Evolutionary conservation across 768 basidiomycete species (phyloP), one percentile per base, ranked within the genome.

Genomic region (Tulasnella sp.): DNA sequence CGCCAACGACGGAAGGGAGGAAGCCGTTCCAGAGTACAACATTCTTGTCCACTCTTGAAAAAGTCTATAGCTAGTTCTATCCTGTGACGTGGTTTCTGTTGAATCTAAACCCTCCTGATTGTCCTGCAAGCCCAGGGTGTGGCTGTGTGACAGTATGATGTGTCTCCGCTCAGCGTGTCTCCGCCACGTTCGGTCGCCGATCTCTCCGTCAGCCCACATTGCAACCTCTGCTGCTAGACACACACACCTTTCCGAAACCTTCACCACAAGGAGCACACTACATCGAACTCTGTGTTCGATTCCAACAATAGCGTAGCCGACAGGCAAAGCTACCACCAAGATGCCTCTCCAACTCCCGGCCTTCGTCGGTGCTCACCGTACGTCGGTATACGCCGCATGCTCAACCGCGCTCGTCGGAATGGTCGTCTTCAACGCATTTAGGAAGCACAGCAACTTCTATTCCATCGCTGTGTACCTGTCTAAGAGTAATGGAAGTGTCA

Each of bases 381-480:
- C 54, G 54, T 38, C 52, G 42, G 54, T 93, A 67, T 97, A 98
- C 81, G 85, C 86, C 39, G 75, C 89, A 15, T 80, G 91, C 76
- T 96, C 94, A 37, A 84, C 89, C 69, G 78, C 89, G 36, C 89
- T 93, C 0, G 89, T 96, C 52, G 87, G 87, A 0, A 89, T 88
- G 25, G 91, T 93, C 36, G 86, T 98, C 77, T 83, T 87, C 70
- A 93, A 92, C 83, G 95, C 95, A 14, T 87, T 95, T 81, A 88
- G 90, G 80, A 90, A 87, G 73, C 88, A 96, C 80, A 91, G 90
- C 80, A 97, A 96, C 85, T 98, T 98, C 84, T 99, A 96, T 82
- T 91, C 96, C 19, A 91, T 97, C 3, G 89, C 93, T 38, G 94
- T 99, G 2, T 92, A 91, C 81, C 88, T 99, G n/a, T 92, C 94